Percentiles rank a stretch among this genome's conserved stretches.
Evolutionary conservation across 192 early-diverging fungal genomes (phyloP).

Genomic region (Coemansia sp.): DNA sequence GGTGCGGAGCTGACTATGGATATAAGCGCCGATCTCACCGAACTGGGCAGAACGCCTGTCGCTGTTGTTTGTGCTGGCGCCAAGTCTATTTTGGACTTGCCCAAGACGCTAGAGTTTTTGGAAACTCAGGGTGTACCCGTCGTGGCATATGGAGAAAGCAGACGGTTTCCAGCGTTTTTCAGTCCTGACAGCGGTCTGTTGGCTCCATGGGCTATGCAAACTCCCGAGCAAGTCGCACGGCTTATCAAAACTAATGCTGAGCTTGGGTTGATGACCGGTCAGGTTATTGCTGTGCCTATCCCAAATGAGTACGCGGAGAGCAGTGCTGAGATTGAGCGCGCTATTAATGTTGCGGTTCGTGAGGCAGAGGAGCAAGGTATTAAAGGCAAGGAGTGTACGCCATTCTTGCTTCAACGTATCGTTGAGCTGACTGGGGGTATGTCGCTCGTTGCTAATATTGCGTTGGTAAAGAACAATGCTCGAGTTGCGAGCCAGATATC

Average conservation of each 20-base stretch:
- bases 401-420: constrained; percentile 88
- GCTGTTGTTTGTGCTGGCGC: constrained; percentile 96
- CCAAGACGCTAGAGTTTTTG: constrained; percentile 86
- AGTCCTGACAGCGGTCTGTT: constrained; percentile 66
- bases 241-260: constrained; percentile 61
- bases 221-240: constrained; percentile 46
- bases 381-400: constrained; percentile 87
- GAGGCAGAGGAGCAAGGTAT: constrained; percentile 71
- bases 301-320: constrained; percentile 66
- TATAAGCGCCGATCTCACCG: constrained; percentile 89
- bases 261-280: constrained; percentile 73
- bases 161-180: constrained; percentile 92
- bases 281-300: constrained; percentile 91
- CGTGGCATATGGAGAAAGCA: constrained; percentile 67
- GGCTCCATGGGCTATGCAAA: constrained; percentile 52
- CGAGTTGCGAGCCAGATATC: constrained; percentile 81
- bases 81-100: constrained; percentile 95
- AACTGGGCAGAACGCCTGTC: constrained; percentile 88
- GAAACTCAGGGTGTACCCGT: constrained; percentile 96
- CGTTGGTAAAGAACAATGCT: constrained; percentile 92
- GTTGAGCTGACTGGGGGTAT: constrained; percentile 81
- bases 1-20: constrained; percentile 82
- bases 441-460: constrained; percentile 72
- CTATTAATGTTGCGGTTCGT: constrained; percentile 69
- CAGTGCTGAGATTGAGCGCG: constrained; percentile 65